Conservation (phyloP, 805 yeast species). For the Yarrowia porcina region DNA sequence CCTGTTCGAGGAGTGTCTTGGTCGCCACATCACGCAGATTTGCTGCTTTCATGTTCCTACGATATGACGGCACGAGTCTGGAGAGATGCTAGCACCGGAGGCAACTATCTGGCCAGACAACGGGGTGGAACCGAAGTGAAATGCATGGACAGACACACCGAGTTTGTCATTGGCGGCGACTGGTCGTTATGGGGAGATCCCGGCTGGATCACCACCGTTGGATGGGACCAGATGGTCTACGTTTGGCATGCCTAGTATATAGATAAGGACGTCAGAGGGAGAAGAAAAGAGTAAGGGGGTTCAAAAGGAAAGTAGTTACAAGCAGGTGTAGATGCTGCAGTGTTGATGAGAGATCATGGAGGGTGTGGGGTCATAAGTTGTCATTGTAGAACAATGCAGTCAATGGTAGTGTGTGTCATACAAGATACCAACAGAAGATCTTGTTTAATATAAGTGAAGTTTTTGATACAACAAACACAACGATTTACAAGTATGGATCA, state of each 20-base stretch:
- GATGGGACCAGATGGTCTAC: slow-evolving; percentile 95
- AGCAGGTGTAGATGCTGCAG: no score
- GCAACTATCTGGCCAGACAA: slow-evolving; percentile 33
- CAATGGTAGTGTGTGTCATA: no score
- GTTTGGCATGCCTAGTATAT: slow-evolving; percentile 66
- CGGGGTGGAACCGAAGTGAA: slow-evolving; percentile 47
- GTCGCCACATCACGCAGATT: slow-evolving; percentile 82
- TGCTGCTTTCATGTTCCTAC: slow-evolving; percentile 72
- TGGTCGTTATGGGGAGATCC: slow-evolving; percentile 97
- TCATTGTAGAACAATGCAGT: no score
- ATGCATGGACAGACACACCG: slow-evolving; percentile 68
- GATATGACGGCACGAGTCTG: slow-evolving; percentile 92
- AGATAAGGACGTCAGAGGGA: no score
- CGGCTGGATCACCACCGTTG: slow-evolving; percentile 91
- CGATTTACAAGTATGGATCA: no score
- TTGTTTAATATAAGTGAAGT: no score
- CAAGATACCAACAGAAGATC: no score
- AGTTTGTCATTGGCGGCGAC: slow-evolving; percentile 90
- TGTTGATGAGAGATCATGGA: no score
- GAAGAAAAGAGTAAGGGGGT: no score
- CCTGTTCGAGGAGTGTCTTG: slow-evolving; percentile 80
- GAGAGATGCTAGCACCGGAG: slow-evolving; percentile 53
- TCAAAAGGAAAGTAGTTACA: no score
- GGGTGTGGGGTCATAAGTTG: no score
- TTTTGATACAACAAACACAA: no score